Evolutionary conservation across 2,329 filamentous ascomycete species (phyloP).

Genomic region (Paracoccidioides brasiliensis): DNA sequence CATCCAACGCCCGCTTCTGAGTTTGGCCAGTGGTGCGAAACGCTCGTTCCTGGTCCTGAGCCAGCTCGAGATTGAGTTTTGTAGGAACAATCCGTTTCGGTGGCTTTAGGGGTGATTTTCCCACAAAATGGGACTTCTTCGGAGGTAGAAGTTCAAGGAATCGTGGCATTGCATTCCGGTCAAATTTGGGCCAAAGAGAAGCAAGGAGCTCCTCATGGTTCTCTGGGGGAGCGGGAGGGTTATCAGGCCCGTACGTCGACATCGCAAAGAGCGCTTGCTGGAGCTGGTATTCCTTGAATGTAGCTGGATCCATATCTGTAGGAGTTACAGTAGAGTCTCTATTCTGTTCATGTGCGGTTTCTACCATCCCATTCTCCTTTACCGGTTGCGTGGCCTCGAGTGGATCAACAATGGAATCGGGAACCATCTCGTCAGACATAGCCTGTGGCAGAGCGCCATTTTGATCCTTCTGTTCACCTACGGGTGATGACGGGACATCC

Average conservation of each 20-base stretch:
- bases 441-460: background rate
- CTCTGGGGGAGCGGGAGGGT: conserved; percentile 54
- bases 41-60: conserved; percentile 69
- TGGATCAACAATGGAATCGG: background rate
- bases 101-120: conserved; percentile 64
- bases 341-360: conserved; percentile 3
- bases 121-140: conserved; percentile 63
- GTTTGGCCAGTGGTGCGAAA: conserved; percentile 63
- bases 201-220: conserved; percentile 63
- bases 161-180: conserved; percentile 58
- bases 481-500: conserved; percentile 28
- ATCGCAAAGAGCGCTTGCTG: conserved; percentile 36
- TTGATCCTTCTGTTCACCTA: conserved; percentile 18
- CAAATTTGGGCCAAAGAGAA: conserved; percentile 69
- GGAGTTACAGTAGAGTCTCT: conserved; percentile 18
- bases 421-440: background rate
- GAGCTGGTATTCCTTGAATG: conserved; percentile 32
- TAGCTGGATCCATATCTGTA: conserved; percentile 30
- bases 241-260: conserved; percentile 41
- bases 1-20: conserved; percentile 36
- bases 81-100: conserved; percentile 73
- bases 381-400: background rate
- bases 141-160: conserved; percentile 76
- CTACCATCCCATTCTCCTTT: conserved; percentile 1
- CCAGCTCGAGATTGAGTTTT: conserved; percentile 78